These are phyloP conservation scores for Psilocybe mexicana DNA, from an alignment of 1,284 basidiomycete species.

Conservation along the genomic window DNA sequence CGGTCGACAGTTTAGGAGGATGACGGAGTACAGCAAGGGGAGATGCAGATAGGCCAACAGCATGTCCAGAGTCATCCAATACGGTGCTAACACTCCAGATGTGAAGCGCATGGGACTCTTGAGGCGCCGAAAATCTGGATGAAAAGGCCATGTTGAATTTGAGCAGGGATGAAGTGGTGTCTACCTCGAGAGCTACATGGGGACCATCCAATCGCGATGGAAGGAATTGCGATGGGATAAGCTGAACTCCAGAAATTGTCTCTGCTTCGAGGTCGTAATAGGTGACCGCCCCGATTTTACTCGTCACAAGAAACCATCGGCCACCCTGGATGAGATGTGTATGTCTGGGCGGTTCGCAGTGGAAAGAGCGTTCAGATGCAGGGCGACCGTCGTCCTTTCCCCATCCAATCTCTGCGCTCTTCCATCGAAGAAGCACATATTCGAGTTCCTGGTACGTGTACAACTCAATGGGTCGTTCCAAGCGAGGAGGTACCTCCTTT, in stretches of 20 bases:
- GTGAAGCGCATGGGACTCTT: background rate
- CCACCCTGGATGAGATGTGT: background rate
- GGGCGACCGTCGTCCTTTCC: background rate
- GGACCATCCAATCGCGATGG: no score
- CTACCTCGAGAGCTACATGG: background rate
- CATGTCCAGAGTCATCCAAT: background rate
- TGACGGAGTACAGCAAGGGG: background rate
- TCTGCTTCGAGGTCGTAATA: slow-evolving; percentile 2
- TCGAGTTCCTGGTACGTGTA: background rate
- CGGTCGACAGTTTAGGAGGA: background rate
- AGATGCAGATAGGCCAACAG: background rate
- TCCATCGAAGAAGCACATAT: background rate
- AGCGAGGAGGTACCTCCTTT: background rate
- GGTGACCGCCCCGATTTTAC: background rate
- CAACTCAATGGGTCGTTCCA: background rate
- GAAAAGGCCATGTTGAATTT: background rate
- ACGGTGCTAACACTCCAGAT: background rate
- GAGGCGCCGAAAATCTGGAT: background rate
- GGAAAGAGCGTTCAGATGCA: background rate
- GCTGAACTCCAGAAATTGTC: background rate
- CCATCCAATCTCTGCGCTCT: background rate
- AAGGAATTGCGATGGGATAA: background rate
- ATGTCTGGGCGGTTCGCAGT: background rate
- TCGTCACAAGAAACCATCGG: background rate
- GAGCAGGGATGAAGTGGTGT: background rate